These are phyloP conservation scores for Trichosporon coremiiforme DNA, from an alignment of 1,284 basidiomycete genomes.

Conservation along the genomic window DNA sequence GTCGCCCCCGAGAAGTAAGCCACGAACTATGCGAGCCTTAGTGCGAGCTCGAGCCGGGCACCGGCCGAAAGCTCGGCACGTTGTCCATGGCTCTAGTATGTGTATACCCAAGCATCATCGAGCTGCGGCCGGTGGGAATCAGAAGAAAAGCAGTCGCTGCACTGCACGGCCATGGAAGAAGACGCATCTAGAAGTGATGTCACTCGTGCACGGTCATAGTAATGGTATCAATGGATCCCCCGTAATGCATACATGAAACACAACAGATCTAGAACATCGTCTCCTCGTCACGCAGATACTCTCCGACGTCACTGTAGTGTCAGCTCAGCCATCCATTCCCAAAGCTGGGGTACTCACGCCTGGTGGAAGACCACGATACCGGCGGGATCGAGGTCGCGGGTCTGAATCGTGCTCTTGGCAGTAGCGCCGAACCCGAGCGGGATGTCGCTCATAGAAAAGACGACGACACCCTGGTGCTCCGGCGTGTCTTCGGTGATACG, in stretches of 20 bases:
- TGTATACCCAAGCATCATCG: neutral
- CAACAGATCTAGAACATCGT: conserved; percentile 54
- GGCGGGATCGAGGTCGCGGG: conserved; percentile 96
- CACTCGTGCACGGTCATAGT: neutral
- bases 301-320: conserved; percentile 79
- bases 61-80: neutral
- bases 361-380: conserved; percentile 99
- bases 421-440: conserved; percentile 98
- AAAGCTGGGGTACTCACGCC: conserved; percentile 66
- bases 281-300: conserved; percentile 91
- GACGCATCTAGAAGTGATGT: neutral
- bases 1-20: conserved; percentile 60
- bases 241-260: conserved; percentile 33
- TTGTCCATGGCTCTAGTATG: neutral
- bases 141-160: neutral
- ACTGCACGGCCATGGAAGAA: neutral
- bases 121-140: neutral
- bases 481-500: conserved; percentile 98
- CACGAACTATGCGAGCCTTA: too few relatives aligned
- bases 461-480: conserved; percentile 97
- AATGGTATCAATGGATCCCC: conserved; percentile 4
- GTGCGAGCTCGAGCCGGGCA: neutral
- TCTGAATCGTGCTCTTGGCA: conserved; percentile 91
- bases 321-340: neutral
- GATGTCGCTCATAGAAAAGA: conserved; percentile 92